These are phyloP conservation scores for Inga leiocalycina DNA, from an alignment of 306 rosid species.

Conservation along the genomic window DNA sequence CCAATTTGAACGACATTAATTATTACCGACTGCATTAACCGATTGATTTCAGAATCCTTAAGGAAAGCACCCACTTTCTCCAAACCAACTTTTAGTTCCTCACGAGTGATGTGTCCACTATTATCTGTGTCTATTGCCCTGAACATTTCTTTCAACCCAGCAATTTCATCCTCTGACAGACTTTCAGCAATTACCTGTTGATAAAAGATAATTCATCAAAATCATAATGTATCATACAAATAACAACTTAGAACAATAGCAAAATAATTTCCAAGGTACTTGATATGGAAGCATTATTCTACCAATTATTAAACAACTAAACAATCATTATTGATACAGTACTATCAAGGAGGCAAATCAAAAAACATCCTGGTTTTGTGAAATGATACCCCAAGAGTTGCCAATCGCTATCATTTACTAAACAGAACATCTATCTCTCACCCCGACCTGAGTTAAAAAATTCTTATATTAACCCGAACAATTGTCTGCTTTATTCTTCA, in stretches of 20 bases:
- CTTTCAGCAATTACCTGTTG: slow-evolving; percentile 91
- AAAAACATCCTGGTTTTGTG: not conserved
- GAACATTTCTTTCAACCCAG: slow-evolving; percentile 93
- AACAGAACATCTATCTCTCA: not conserved
- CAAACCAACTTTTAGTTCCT: slow-evolving; percentile 87
- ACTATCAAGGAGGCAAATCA: not conserved
- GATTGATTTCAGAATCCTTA: slow-evolving; percentile 77
- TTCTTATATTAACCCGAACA: not conserved
- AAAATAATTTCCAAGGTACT: slow-evolving; percentile 7
- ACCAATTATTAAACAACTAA: slow-evolving; percentile 3
- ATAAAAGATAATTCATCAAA: slow-evolving; percentile 32
- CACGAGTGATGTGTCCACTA: slow-evolving; percentile 86
- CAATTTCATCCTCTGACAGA: slow-evolving; percentile 94
- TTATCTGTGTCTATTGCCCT: slow-evolving; percentile 87
- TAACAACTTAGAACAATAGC: not conserved
- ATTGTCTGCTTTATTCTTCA: slow-evolving; percentile 13
- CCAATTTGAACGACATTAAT: not conserved
- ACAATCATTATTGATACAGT: not conserved
- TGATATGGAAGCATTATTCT: not conserved
- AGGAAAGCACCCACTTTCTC: slow-evolving; percentile 80
- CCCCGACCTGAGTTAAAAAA: not conserved
- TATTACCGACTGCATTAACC: slow-evolving; percentile 84
- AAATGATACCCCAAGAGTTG: not conserved
- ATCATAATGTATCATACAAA: slow-evolving; percentile 36
- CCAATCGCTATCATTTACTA: not conserved